phyloP scores from a whole-genome alignment of 352 stramenopile genomes.

The Phytophthora chlamydospora region DNA sequence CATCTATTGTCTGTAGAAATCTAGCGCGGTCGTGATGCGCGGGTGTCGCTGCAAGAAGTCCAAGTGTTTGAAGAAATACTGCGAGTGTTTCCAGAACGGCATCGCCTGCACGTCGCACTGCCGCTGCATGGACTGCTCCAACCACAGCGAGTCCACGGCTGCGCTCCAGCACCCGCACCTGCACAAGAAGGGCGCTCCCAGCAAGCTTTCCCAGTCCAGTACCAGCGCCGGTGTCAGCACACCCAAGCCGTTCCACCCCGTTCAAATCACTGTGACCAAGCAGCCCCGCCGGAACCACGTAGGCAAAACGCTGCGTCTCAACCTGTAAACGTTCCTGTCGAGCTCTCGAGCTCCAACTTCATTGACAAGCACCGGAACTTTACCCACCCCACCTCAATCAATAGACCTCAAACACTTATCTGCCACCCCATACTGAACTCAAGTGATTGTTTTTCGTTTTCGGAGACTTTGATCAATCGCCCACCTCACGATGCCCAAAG shows the following conservation, averaged over 20 bases:
- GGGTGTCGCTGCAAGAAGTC: slow-evolving; percentile 98
- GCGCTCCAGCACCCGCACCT: slow-evolving; percentile 40
- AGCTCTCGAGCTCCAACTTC: background rate
- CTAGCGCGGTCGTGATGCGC: slow-evolving; percentile 71
- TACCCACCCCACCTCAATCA: too few relatives aligned
- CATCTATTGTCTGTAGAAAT: slow-evolving; percentile 45
- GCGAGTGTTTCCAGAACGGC: slow-evolving; percentile 96
- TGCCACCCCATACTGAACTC: too few relatives aligned
- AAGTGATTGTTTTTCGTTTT: too few relatives aligned
- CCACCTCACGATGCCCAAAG: background rate
- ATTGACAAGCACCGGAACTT: background rate
- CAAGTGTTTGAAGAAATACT: slow-evolving; percentile 98
- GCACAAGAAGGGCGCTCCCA: slow-evolving; percentile 25
- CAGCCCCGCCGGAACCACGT: slow-evolving; percentile 68
- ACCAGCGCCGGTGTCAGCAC: background rate
- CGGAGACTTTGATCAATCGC: too few relatives aligned
- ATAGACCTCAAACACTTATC: too few relatives aligned
- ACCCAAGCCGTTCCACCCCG: slow-evolving; percentile 53
- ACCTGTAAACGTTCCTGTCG: slow-evolving; percentile 31
- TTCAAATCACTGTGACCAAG: slow-evolving; percentile 78
- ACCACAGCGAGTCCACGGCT: slow-evolving; percentile 56
- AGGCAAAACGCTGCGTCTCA: slow-evolving; percentile 62
- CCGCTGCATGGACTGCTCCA: slow-evolving; percentile 96
- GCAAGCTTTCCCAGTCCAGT: slow-evolving; percentile 12
- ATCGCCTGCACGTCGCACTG: slow-evolving; percentile 92